phyloP scores from a whole-genome alignment of 192 early-diverging fungal genomes.

The Gonapodya sp. region DNA sequence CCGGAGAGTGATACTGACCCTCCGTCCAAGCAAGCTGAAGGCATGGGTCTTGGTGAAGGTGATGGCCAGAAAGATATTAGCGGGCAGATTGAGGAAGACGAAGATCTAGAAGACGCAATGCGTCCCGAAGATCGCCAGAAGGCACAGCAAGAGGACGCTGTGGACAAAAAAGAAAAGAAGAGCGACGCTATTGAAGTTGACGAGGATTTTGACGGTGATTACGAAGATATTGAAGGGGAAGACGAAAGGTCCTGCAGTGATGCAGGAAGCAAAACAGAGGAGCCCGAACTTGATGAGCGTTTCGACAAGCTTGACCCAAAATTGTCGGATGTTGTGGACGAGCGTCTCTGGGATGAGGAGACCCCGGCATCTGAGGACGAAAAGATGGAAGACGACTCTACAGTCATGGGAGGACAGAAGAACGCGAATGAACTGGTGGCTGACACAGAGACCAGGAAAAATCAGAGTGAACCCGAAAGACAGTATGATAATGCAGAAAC shows the following conservation, averaged over 20 bases:
- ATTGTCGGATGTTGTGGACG: background rate
- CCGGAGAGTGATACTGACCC: too few relatives aligned
- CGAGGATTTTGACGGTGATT: slow-evolving; percentile 83
- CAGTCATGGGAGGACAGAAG: background rate
- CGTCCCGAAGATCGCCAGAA: slow-evolving; percentile 40
- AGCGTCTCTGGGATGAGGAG: background rate
- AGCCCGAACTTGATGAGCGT: background rate
- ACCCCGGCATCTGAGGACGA: background rate
- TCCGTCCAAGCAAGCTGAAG: slow-evolving; percentile 50
- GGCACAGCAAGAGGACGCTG: slow-evolving; percentile 35
- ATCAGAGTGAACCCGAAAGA: background rate
- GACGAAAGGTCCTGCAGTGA: background rate
- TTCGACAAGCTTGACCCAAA: background rate
- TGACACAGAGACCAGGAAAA: background rate
- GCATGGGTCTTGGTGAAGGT: slow-evolving; percentile 88
- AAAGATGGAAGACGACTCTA: background rate
- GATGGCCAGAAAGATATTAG: slow-evolving; percentile 92
- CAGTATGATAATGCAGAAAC: background rate
- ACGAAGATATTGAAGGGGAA: slow-evolving; percentile 70
- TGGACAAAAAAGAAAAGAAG: slow-evolving; percentile 61
- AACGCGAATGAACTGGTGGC: background rate
- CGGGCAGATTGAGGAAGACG: slow-evolving; percentile 95
- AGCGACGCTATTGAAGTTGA: slow-evolving; percentile 94
- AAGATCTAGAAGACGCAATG: slow-evolving; percentile 84
- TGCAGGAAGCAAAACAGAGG: background rate